Evolutionary conservation across 352 stramenopile species (phyloP).

Genomic region (Pythium phragmiticola): DNA sequence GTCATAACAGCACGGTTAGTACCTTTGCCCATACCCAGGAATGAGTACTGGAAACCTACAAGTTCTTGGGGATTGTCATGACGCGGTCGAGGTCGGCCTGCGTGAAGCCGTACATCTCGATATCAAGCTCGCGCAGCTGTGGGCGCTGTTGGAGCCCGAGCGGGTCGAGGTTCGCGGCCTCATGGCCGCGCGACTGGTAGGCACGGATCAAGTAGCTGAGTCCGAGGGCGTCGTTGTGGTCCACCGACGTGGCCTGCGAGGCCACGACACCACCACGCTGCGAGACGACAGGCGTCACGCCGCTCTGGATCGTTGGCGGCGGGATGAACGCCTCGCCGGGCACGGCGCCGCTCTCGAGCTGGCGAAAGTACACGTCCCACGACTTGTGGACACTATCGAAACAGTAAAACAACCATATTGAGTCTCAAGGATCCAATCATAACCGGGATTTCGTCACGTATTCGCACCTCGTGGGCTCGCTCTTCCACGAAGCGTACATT

Average conservation of each 20-base stretch:
- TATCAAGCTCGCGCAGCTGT: conserved; percentile 84
- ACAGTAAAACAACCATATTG: not conserved
- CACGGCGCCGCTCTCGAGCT: conserved; percentile 76
- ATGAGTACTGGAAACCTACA: conserved; percentile 41
- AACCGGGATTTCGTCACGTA: conserved; percentile 36
- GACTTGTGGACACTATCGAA: conserved; percentile 73
- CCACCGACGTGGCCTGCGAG: conserved; percentile 28
- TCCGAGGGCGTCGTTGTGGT: conserved; percentile 84
- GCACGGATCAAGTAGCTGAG: conserved; percentile 97
- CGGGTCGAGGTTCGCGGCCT: conserved; percentile 96
- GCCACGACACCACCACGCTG: conserved; percentile 29
- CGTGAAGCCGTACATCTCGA: conserved; percentile 92
- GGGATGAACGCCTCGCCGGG: conserved; percentile 84
- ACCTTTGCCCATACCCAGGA: too few relatives aligned
- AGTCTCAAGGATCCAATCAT: not conserved
- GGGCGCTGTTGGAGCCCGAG: conserved; percentile 84
- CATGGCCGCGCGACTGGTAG: conserved; percentile 97
- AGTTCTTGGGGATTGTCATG: conserved; percentile 86
- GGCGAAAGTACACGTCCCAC: conserved; percentile 86
- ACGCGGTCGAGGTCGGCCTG: conserved; percentile 88
- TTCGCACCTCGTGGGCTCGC: conserved; percentile 57
- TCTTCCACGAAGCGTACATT: conserved; percentile 95
- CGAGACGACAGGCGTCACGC: conserved; percentile 64
- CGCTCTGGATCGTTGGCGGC: conserved; percentile 71
- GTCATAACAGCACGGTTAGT: conserved; percentile 1